Base-by-base conservation (phyloP, 2,329 filamentous ascomycete species). In the Trichoderma sp. region DNA sequence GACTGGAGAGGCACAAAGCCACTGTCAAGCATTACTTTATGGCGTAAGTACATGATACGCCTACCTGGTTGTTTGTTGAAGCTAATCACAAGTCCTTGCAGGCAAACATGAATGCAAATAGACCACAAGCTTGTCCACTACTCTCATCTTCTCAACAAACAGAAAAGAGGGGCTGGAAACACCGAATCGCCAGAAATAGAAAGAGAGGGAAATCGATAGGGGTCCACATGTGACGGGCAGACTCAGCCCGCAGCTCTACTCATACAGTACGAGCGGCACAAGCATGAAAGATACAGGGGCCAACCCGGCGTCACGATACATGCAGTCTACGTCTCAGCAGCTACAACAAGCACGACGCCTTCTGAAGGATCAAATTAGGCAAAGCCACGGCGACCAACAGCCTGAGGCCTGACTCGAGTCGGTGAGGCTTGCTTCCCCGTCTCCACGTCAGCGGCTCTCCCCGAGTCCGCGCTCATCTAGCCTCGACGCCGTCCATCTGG, bases 1-100 rank as follows among this genome's bases (percentile, higher is more conserved):
- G 81, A 21, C 72, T 82, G n/a, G 78, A 81, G 65, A 78, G 81
- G 61, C 81, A 82, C 71, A 80, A 79, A 68, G 72, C 76, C 40
- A 81, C 79, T 19, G 80, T 81, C 64, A 81, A 80, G 73, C 80
- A 81, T 72, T 77, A 75, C 67, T 70, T 75, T 58, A 72, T 74
- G 66, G 74, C 74, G 61, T 79, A 73, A 77, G 52, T 47, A 37
- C 19, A 8, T 3, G 33, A 35, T 33, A 33, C 6, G 33, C 33
- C 16, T n/a, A 35, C 37, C 16, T n/a, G 4, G 7, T 43, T 43
- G 6, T 4, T 10, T n/a, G 63, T 13, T 31, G 47, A 35, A 5
- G 31, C 40, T 59, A 49, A 66, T 43, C 37, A 49, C 24, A 31
- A 52, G 37, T 37, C 24, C 4, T 35, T 29, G 52, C 52, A 49